Evolutionary conservation across 441 rosid genomes (phyloP).

Genomic region (Erysimum cheiri): DNA sequence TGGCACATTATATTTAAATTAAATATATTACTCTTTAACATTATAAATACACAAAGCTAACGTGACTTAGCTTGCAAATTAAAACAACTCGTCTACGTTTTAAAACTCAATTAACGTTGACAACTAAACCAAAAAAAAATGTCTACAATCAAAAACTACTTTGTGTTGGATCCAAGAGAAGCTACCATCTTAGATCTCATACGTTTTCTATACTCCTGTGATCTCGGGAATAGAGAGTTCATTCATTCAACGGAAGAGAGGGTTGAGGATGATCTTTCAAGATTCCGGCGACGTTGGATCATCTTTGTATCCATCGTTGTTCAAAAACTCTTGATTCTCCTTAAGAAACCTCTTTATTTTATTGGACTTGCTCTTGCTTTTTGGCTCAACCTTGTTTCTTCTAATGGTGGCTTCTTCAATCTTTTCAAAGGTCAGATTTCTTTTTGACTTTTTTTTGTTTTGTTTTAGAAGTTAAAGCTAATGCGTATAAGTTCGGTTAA

Average conservation of each 20-base stretch:
- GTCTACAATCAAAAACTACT: conserved; percentile 32
- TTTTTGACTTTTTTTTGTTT: not conserved
- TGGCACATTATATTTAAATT: conserved; percentile 15
- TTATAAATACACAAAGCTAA: conserved; percentile 37
- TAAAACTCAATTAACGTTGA: conserved; percentile 28
- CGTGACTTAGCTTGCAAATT: conserved; percentile 33
- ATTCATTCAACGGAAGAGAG: conserved; percentile 44
- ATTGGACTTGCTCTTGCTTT: conserved; percentile 49
- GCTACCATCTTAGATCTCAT: conserved; percentile 54
- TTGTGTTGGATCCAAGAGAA: conserved; percentile 56
- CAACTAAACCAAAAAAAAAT: conserved; percentile 14
- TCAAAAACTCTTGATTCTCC: conserved; percentile 54
- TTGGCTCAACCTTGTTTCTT: conserved; percentile 58
- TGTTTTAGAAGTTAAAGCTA: not conserved
- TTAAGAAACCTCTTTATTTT: conserved; percentile 45
- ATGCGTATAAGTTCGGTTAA: not conserved
- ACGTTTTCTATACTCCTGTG: conserved; percentile 52
- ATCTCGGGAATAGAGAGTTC: conserved; percentile 47
- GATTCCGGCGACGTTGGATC: conserved; percentile 65
- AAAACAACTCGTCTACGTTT: conserved; percentile 37
- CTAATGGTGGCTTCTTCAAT: conserved; percentile 59
- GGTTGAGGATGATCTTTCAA: not conserved
- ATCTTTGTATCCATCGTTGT: conserved; percentile 61
- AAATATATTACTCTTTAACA: conserved; percentile 7
- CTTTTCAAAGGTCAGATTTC: conserved; percentile 45